phyloP scores from a whole-genome alignment of 768 basidiomycete species.

The Amanita subjunquillea region DNA sequence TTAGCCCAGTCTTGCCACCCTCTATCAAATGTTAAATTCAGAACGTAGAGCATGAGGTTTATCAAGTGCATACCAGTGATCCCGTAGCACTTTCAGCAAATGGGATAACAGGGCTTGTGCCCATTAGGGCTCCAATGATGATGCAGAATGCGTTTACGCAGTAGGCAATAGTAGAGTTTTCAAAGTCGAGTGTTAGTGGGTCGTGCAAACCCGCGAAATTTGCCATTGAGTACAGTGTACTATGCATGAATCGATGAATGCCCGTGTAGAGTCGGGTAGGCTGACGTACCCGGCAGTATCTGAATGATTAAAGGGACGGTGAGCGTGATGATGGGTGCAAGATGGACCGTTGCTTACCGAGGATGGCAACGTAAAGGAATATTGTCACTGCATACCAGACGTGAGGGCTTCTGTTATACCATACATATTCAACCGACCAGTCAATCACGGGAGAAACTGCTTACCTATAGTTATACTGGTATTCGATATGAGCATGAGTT shows the following conservation, averaged over 20 bases:
- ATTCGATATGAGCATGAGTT: constrained; percentile 1
- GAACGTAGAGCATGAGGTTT: too few relatives aligned
- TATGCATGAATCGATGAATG: constrained; percentile 20
- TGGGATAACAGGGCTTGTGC: constrained; percentile 77
- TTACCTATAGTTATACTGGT: constrained; percentile 38
- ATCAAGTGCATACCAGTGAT: constrained; percentile 42
- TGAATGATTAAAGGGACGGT: constrained; percentile 8
- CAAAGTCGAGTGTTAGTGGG: constrained; percentile 78
- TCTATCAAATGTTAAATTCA: constrained; percentile 27
- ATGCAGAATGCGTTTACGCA: constrained; percentile 78
- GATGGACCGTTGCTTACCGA: constrained; percentile 35
- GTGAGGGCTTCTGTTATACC: constrained; percentile 41
- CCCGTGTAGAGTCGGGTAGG: background rate
- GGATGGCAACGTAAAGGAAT: constrained; percentile 84
- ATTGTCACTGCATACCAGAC: constrained; percentile 87
- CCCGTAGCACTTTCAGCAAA: constrained; percentile 76
- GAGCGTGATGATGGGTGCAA: background rate
- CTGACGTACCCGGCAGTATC: constrained; percentile 37
- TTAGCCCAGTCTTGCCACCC: constrained; percentile 83
- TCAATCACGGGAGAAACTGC: constrained; percentile 3
- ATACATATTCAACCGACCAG: constrained; percentile 7
- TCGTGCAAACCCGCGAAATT: constrained; percentile 82
- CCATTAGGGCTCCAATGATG: constrained; percentile 71
- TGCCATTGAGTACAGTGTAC: constrained; percentile 85
- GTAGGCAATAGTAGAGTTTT: constrained; percentile 73